Conservation (phyloP, 1,139 yeast genomes). For the Wickerhamomyces sp. region DNA sequence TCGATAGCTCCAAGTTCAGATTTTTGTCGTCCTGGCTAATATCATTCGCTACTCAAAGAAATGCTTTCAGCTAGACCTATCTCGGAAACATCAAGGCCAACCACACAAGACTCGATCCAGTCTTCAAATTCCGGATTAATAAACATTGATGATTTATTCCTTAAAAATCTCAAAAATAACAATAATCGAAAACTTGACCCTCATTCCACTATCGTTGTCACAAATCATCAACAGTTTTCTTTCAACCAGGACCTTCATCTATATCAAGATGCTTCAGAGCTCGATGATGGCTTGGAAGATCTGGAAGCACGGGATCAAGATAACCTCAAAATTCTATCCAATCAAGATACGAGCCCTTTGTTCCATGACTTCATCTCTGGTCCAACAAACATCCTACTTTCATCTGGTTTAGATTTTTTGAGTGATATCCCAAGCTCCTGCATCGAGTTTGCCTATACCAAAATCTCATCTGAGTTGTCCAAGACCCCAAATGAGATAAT, state of each 20-base stretch:
- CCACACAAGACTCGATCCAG: conserved; percentile 13
- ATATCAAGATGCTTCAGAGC: background rate
- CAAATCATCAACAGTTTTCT: background rate
- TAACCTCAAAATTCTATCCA: background rate
- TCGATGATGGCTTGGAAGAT: background rate
- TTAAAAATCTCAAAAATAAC: background rate
- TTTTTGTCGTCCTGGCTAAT: too few species aligned
- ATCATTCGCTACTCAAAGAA: background rate
- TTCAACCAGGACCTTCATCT: background rate
- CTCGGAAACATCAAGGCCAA: conserved; percentile 5
- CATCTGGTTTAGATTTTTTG: conserved; percentile 3
- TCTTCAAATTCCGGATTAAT: conserved; percentile 14
- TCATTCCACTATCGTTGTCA: background rate
- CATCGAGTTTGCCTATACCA: conserved; percentile 8
- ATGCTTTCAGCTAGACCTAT: background rate
- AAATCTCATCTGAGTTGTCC: conserved; percentile 6
- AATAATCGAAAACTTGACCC: background rate
- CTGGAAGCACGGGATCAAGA: background rate
- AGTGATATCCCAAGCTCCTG: conserved; percentile 13
- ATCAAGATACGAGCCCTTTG: conserved; percentile 5
- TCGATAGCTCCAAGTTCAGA: too few species aligned
- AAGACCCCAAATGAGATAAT: background rate
- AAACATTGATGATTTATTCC: background rate
- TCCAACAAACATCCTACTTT: background rate
- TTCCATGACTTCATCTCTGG: conserved; percentile 2